Base-by-base conservation (phyloP, 768 basidiomycete species). In the Calvatia gigantea region DNA sequence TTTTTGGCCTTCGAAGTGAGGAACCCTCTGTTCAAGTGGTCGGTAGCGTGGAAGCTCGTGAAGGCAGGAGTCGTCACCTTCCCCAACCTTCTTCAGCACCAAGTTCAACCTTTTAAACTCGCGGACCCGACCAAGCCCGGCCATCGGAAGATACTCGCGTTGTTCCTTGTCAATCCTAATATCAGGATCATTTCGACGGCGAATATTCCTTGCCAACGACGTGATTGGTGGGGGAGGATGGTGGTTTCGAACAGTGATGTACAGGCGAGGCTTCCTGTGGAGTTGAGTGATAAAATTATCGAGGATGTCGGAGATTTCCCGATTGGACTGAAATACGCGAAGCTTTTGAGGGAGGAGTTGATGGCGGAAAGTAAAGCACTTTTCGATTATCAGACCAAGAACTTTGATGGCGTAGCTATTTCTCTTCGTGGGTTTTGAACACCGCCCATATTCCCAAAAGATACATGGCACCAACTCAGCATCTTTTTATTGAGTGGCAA, bases 11-110 rank as follows among this genome's bases (percentile, higher is more conserved):
- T 27, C 45, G 59, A 19, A 63, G 65, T 6, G 52, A 62, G 21
- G 66, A 54, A 2, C 51, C 66, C 12, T 56, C 58, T 0, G 55
- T 73, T 1, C 69, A 73, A 57, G 47, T 66, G 11, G 43, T 74
- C 6, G 76, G 76, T 0, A 43, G 61, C 0, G 62, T 78, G 12
- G 61, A 65, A 8, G 73, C 75, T 4, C 61, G 61, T 1, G 67
- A 71, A 49, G 72, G 70, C 1, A 66, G 76, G n/a, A 6, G 62
- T 71, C 12, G 58, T 77, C 38, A 70, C 70, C 0, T 78, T 71
- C 57, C 73, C 73, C 17, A 74, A 74, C 59, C 58, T 70, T 48
- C 65, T 69, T 37, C 74, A 75, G 46, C 71, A 73, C 58, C 60
- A 60, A 23, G 69, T 75, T 9, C 56, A 62, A 42, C 65, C 72